A percentile compares a stretch with the other conserved stretches of the same genome.
These are phyloP conservation scores for Funneliformis geosporum DNA, from an alignment of 192 early-diverging fungal genomes.

Conservation along the genomic window DNA sequence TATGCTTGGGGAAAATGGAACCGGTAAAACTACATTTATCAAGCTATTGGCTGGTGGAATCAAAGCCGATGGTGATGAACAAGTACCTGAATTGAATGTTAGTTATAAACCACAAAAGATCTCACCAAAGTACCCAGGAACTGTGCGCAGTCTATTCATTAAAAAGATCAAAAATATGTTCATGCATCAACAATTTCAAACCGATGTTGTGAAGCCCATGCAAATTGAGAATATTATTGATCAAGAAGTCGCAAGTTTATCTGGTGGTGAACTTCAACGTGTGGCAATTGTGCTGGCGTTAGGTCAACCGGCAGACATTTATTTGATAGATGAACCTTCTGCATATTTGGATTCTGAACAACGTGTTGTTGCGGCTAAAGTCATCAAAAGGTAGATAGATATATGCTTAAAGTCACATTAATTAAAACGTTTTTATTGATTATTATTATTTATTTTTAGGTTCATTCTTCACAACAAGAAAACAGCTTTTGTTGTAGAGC, in stretches of 20 bases:
- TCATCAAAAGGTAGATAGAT: constrained; percentile 88
- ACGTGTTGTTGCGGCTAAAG: constrained; percentile 98
- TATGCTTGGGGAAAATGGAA: constrained; percentile 98
- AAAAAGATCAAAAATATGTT: constrained; percentile 84
- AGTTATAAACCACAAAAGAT: constrained; percentile 99
- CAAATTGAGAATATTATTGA: constrained; percentile 92
- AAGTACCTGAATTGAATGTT: constrained; percentile 84
- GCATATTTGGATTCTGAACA: constrained; percentile 99
- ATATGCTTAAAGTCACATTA: too few species aligned
- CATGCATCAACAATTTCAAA: constrained; percentile 94
- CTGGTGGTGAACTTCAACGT: constrained; percentile 99
- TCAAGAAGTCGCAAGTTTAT: constrained; percentile 81
- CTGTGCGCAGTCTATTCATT: constrained; percentile 90
- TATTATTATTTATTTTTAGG: neutral
- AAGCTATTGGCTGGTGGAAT: constrained; percentile 85
- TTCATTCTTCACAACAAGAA: constrained; percentile 95
- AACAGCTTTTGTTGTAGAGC: constrained; percentile 98
- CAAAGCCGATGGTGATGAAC: constrained; percentile 74
- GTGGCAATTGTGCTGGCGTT: constrained; percentile 91
- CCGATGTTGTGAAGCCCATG: constrained; percentile 94
- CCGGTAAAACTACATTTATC: constrained; percentile 97
- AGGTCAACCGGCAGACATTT: constrained; percentile 92
- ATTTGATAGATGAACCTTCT: constrained; percentile 96
- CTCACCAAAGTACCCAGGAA: constrained; percentile 88
- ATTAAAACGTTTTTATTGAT: neutral